Evolutionary conservation across 164 flowering plant genomes (phyloP).

Genomic region (Magnolia officinalis): DNA sequence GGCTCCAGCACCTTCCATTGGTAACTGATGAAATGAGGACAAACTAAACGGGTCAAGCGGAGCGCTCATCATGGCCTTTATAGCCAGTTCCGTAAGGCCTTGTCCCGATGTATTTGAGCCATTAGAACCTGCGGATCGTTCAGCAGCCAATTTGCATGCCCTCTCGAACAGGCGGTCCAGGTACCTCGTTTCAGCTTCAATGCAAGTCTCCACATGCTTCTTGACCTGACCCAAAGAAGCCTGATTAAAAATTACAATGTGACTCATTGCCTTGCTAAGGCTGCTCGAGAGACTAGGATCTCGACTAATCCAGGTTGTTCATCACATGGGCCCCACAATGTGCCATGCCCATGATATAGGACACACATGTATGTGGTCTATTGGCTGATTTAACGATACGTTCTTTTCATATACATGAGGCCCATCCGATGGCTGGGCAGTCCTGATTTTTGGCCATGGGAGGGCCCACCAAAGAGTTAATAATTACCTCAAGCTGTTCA

Average conservation of each 20-base stretch:
- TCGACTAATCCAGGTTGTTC: background rate
- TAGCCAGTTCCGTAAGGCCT: background rate
- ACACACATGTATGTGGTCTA: background rate
- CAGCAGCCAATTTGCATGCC: background rate
- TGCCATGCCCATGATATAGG: background rate
- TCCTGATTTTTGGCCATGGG: background rate
- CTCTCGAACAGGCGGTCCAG: background rate
- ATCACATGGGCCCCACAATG: background rate
- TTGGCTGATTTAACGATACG: background rate
- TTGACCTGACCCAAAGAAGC: background rate
- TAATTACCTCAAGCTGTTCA: slow-evolving; percentile 80
- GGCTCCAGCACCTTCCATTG: slow-evolving; percentile 14
- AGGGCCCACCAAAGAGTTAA: background rate
- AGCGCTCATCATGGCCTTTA: background rate
- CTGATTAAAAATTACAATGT: background rate
- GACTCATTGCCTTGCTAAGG: background rate
- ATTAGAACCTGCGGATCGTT: background rate
- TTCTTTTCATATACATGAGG: background rate
- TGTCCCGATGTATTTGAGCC: background rate
- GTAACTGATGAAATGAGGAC: slow-evolving; percentile 17
- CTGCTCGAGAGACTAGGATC: background rate
- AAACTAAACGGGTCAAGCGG: slow-evolving; percentile 20
- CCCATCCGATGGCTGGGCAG: background rate
- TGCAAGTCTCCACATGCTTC: background rate
- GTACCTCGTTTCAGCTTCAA: background rate